Evolutionary conservation across 345 rosid species (phyloP).

Genomic region (Salix udensis): DNA sequence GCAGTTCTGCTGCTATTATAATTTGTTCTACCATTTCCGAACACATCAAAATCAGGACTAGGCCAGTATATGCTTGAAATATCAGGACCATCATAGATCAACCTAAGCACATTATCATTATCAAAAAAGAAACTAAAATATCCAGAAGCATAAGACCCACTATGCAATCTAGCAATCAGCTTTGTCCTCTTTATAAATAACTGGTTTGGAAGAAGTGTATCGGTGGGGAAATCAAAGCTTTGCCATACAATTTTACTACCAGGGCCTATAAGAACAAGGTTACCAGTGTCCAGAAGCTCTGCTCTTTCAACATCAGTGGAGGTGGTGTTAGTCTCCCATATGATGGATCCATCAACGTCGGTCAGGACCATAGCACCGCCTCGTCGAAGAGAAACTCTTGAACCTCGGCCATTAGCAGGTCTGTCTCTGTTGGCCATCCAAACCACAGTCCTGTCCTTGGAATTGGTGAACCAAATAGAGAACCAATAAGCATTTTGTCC

Average conservation of each 20-base stretch:
- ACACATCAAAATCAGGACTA: neutral
- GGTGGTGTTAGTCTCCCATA: constrained; percentile 6
- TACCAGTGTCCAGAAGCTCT: constrained; percentile 30
- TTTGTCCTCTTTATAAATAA: neutral
- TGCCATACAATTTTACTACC: neutral
- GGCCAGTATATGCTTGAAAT: constrained; percentile 15
- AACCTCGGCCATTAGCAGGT: constrained; percentile 29
- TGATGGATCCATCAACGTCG: constrained; percentile 12
- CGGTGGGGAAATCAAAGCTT: constrained; percentile 1
- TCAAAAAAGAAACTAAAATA: constrained; percentile 3
- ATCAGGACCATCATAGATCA: constrained; percentile 8
- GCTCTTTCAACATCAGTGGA: constrained; percentile 11
- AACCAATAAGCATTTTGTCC: constrained; percentile 22
- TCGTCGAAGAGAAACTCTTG: constrained; percentile 17
- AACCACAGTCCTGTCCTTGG: constrained; percentile 15
- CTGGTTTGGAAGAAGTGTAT: constrained; percentile 11
- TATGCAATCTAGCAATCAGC: neutral
- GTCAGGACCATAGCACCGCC: constrained; percentile 18
- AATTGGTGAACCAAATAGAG: constrained; percentile 24
- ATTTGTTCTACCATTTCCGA: constrained; percentile 2
- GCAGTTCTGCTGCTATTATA: constrained; percentile 13
- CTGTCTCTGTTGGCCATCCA: constrained; percentile 37
- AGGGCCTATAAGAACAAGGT: neutral
- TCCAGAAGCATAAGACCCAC: neutral
- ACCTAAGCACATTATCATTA: constrained; percentile 10